Evolutionary conservation across 208 protist species (phyloP).

Genomic region (Wallacemonas rigidus): DNA sequence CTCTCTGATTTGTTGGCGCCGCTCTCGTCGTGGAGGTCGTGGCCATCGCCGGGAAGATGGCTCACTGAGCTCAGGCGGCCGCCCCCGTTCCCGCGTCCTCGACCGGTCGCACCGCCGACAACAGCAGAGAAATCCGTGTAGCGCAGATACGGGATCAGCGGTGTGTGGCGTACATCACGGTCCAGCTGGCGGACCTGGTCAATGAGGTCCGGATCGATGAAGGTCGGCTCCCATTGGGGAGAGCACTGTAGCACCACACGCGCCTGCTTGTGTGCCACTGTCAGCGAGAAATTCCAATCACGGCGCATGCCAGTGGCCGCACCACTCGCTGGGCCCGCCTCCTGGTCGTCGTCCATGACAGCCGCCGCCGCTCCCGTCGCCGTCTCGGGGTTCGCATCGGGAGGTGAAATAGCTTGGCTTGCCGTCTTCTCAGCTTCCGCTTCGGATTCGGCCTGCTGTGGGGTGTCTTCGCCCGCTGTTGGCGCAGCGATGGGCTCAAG

Average conservation of each 20-base stretch:
- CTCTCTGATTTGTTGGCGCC: not conserved
- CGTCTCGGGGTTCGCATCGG: not conserved
- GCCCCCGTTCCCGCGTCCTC: not conserved
- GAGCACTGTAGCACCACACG: slow-evolving; percentile 67
- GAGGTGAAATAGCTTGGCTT: no score
- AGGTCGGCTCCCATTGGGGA: slow-evolving; percentile 78
- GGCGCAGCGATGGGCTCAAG: no score
- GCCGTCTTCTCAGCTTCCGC: no score
- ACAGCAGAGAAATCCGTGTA: slow-evolving; percentile 71
- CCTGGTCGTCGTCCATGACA: not conserved
- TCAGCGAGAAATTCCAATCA: slow-evolving; percentile 87
- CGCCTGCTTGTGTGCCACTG: slow-evolving; percentile 67
- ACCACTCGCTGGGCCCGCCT: not conserved
- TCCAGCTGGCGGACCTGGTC: slow-evolving; percentile 47
- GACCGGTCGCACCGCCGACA: slow-evolving; percentile 14
- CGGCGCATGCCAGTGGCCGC: slow-evolving; percentile 72
- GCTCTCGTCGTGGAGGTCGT: not conserved
- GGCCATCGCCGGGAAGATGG: not conserved
- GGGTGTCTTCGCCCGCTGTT: no score
- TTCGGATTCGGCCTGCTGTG: no score
- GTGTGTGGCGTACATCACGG: slow-evolving; percentile 55
- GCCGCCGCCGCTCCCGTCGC: slow-evolving; percentile 2
- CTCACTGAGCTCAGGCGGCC: not conserved
- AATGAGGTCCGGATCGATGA: slow-evolving; percentile 78
- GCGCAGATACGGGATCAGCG: slow-evolving; percentile 52